Base-by-base conservation (phyloP, 345 rosid species). In the Carallia brachiata region DNA sequence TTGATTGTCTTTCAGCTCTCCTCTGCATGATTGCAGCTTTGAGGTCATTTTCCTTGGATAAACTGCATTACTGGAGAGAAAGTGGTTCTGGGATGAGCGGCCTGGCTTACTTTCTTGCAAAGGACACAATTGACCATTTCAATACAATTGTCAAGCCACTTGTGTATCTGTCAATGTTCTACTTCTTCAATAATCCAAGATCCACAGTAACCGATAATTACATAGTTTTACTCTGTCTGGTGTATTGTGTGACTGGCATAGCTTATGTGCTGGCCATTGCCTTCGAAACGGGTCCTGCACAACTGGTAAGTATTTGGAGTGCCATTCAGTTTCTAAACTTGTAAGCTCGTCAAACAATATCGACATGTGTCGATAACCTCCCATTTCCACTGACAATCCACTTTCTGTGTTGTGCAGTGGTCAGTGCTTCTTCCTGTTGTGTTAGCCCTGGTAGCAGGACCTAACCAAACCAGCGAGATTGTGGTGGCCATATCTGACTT, bases 371-470 rank as follows among this genome's bases (percentile, higher is more conserved):
- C 19, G 7, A 6, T 28, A 61, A 44, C 15, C 55, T 78, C 74
- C 61, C 44, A 47, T 34, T 68, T 62, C 36, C 27, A 4, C 68
- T 62, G 16, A 70, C 62, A 52, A 54, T 52, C n/a, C 57, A n/a
- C n/a, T 3, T 64, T 5, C 2, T 73, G 48, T 40, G 7, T 52
- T 9, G 3, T 73, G 76, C 88, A 96, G 99, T 96, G 99, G 98
- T 85, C 96, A 18, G 99, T 92, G 77, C 90, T 96, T 74, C 92
- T 96, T 62, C 99, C 99, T 5, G 98, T 96, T 61, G 98, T 92
- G 63, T 78, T 96, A 83, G 92, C 99, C 56, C 90, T 96, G 32
- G 77, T 92, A 67, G 97, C 98, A 65, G 92, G 92, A 4, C 84
- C 81, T 0, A 73, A 67, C 0, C 75, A 74, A 12, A 77, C 83